Base-by-base conservation (phyloP, 2,329 filamentous ascomycete species). In the Colletotrichum neosansevieriae region DNA sequence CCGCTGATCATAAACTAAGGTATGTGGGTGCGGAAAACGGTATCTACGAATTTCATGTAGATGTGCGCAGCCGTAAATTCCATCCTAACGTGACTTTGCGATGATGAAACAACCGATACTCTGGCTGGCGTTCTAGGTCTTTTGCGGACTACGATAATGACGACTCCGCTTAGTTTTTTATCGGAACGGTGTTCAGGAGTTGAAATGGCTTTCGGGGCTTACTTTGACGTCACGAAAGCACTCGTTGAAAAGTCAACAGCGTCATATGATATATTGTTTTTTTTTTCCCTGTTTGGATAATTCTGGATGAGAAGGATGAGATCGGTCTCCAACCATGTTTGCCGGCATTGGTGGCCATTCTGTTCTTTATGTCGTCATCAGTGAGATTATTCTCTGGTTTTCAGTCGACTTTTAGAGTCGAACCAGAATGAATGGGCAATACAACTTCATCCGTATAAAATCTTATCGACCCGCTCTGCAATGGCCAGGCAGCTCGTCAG, bases 401-500 rank as follows among this genome's bases (percentile, higher is more conserved):
- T 58, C 29, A 29, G 24, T 57, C 24, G 63, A 50, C 29, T 29
- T 11, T 11, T 21, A 58, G 61, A 47, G 58, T 53, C 36, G 51
- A 63, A 51, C 61, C 24, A 57, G 56, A 67, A 62, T 57, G 63
- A 67, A 44, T 47, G 47, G 29, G 70, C 13, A 61, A 40, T 11
- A 68, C 42, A 15, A 29, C 53, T 12, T 58, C 17, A 75, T 50
- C 78, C 78, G 65, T 89, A 87, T 60, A 89, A 70, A 58, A 89
- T 71, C 58, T 77, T 75, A 49, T 81, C 78, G 0, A 97, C 94
- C 83, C 88, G 86, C 76, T 97, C 93, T 3, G 86, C 94, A 79
- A 98, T 95, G 2, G 94, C 94, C 81, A 98, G 80, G 73, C 87
- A 89, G 77, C 93, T 96, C 53, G 95, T 98, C 78, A 98, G 80